Evolutionary conservation across 306 rosid genomes (phyloP).

Genomic region (Dalbergia cultrata): DNA sequence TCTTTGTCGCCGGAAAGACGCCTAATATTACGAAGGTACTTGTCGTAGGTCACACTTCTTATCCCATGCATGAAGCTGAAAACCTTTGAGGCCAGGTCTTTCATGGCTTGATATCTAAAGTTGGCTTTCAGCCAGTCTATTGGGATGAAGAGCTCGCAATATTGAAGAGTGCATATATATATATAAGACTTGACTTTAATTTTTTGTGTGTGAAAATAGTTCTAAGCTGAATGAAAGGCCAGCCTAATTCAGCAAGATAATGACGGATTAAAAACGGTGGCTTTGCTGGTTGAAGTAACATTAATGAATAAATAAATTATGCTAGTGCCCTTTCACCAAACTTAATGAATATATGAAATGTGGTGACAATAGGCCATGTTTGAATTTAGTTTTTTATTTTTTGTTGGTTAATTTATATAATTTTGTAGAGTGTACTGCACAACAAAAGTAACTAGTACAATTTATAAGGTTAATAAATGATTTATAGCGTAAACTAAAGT

Average conservation of each 20-base stretch:
- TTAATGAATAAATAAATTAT: neutral
- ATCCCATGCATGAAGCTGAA: conserved; percentile 6
- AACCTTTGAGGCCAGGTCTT: conserved; percentile 31
- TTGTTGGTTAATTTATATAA: too few relatives aligned
- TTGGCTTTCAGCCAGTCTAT: neutral
- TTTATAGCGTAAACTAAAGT: neutral
- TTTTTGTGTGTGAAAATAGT: neutral
- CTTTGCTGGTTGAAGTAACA: conserved; percentile 1
- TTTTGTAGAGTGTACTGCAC: too few relatives aligned
- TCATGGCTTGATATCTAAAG: conserved; percentile 14
- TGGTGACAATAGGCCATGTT: neutral
- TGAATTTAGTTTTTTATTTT: neutral
- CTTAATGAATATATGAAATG: neutral
- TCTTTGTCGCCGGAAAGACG: conserved; percentile 18
- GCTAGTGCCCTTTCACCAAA: conserved; percentile 13
- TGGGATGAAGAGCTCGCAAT: neutral
- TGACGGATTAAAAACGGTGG: neutral
- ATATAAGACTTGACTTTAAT: neutral
- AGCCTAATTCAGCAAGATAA: neutral
- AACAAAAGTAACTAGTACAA: too few relatives aligned
- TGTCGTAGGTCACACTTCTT: conserved; percentile 3
- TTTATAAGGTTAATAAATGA: too few relatives aligned
- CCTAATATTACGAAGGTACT: neutral
- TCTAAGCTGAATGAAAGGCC: neutral
- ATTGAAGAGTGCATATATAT: neutral